phyloP scores from a whole-genome alignment of 257 asterid species.

The Striga asiatica region DNA sequence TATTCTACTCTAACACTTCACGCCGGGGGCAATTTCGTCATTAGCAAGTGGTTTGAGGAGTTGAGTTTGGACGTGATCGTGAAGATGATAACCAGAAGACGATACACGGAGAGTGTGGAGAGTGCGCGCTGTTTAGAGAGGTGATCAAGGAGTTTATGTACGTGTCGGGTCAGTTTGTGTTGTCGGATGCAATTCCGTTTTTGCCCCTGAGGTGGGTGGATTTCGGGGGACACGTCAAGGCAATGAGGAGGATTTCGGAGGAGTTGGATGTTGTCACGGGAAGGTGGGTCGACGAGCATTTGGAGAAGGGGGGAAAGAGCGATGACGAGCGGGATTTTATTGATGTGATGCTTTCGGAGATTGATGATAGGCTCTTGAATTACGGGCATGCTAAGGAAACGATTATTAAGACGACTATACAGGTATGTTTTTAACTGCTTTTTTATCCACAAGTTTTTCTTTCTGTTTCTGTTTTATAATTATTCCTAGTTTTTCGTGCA shows the following conservation, averaged over 20 bases:
- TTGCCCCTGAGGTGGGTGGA: slow-evolving; percentile 28
- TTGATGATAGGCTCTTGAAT: slow-evolving; percentile 15
- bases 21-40: slow-evolving; percentile 1
- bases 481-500: too few relatives aligned
- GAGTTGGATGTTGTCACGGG: slow-evolving; percentile 26
- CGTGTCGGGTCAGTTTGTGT: slow-evolving; percentile 18
- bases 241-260: slow-evolving; percentile 25
- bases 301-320: neutral
- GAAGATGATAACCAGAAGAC: slow-evolving; percentile 26
- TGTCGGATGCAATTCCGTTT: slow-evolving; percentile 26
- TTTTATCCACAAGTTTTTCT: too few relatives aligned
- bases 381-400: neutral
- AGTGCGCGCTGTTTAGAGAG: neutral
- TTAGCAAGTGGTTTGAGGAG: slow-evolving; percentile 20
- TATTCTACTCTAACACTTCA: too few relatives aligned
- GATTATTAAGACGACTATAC: neutral
- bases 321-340: slow-evolving; percentile 26
- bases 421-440: too few relatives aligned
- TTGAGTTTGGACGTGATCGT: slow-evolving; percentile 24
- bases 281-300: slow-evolving; percentile 34
- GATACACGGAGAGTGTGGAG: neutral
- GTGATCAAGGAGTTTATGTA: slow-evolving; percentile 17
- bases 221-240: slow-evolving; percentile 22
- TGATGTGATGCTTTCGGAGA: slow-evolving; percentile 32
- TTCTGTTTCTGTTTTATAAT: too few relatives aligned